Percentiles rank a stretch among this genome's conserved stretches.
Conservation (phyloP, 345 rosid genomes). For the Syzygium aqueum region DNA sequence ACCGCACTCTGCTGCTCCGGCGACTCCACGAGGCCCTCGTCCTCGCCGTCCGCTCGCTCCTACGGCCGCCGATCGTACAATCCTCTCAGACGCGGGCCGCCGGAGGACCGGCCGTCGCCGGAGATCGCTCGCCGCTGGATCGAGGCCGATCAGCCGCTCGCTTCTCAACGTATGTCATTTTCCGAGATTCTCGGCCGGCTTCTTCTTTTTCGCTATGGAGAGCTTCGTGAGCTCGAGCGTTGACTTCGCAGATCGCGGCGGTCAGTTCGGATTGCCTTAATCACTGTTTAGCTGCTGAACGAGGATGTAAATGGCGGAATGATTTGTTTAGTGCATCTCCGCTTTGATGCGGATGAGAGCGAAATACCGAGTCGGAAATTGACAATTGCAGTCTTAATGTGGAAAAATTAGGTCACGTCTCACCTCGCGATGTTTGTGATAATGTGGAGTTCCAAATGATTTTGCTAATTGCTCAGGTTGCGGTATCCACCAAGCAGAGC, state of each 20-base stretch:
- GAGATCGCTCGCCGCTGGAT: constrained; percentile 55
- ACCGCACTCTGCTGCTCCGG: constrained; percentile 13
- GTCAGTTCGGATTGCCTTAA: background rate
- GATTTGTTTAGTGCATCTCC: background rate
- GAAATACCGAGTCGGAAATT: background rate
- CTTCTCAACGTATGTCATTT: constrained; percentile 27
- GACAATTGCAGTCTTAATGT: background rate
- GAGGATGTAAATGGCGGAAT: background rate
- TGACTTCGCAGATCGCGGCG: background rate
- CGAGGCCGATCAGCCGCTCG: constrained; percentile 33
- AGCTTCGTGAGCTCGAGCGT: background rate
- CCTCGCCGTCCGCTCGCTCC: constrained; percentile 15
- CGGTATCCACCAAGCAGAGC: background rate
- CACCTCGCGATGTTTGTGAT: background rate
- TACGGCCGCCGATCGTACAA: constrained; percentile 31
- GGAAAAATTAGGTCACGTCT: background rate
- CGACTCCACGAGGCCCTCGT: constrained; percentile 10
- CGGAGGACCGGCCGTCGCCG: constrained; percentile 16
- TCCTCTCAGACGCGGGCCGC: constrained; percentile 16
- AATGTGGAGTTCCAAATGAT: background rate
- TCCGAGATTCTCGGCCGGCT: background rate
- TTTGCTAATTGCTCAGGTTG: background rate
- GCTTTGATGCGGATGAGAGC: background rate
- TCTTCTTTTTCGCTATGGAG: background rate
- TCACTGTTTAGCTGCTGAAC: background rate